Conservation (phyloP, 768 basidiomycete genomes). For the Lentinula boryana region DNA sequence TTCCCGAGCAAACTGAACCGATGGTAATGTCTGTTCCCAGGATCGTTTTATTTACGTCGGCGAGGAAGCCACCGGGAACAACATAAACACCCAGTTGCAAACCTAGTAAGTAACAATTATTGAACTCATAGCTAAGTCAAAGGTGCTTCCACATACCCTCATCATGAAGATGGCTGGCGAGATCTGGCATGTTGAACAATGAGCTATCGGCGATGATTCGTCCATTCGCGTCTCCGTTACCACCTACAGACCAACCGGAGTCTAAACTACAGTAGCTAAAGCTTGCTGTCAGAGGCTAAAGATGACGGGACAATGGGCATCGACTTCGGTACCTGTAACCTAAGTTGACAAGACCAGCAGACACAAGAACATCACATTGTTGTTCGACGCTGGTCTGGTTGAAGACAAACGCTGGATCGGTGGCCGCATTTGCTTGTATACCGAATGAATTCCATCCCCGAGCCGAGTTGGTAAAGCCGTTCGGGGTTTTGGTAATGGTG, state of each 20-base stretch:
- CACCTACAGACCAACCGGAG: conserved; percentile 10
- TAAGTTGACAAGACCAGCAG: not conserved
- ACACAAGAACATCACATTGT: conserved; percentile 5
- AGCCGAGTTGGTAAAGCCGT: conserved; percentile 5
- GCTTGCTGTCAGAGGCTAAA: not conserved
- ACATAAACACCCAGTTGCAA: conserved; percentile 8
- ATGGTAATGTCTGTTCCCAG: conserved; percentile 6
- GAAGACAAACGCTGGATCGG: conserved; percentile 2
- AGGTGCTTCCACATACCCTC: not conserved
- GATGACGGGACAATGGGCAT: not conserved
- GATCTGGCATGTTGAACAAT: conserved; percentile 2
- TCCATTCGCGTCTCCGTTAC: conserved; percentile 8
- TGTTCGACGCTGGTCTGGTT: conserved; percentile 3
- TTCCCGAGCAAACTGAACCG: conserved; percentile 7
- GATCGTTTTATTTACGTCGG: conserved; percentile 8
- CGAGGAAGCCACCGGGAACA: conserved; percentile 6
- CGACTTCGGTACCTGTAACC: not conserved
- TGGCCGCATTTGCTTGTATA: conserved; percentile 6
- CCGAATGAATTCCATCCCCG: conserved; percentile 9
- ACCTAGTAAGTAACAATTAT: not conserved
- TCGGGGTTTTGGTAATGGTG: conserved; percentile 5
- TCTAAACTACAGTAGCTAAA: conserved; percentile 5
- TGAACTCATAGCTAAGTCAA: not conserved
- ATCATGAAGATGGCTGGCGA: conserved; percentile 5
- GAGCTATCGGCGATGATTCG: conserved; percentile 6